phyloP scores from a whole-genome alignment of 1,284 basidiomycete genomes.

The Jaminaea rosea region DNA sequence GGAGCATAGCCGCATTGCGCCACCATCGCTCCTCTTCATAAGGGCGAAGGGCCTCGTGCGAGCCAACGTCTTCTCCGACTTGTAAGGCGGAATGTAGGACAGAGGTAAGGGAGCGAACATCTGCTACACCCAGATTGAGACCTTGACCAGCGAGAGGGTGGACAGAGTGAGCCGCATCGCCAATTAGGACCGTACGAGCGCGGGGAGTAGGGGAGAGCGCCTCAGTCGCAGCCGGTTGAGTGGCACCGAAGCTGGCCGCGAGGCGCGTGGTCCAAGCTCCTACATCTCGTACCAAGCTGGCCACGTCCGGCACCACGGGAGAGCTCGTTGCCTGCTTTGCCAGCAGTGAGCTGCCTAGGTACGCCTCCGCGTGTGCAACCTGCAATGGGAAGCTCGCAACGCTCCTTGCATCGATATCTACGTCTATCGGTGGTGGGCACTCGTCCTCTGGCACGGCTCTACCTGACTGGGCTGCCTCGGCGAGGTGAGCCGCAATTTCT shows the following conservation, averaged over 20 bases:
- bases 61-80: conserved; percentile 36
- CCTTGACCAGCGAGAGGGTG: conserved; percentile 98
- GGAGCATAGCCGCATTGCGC: conserved; percentile 41
- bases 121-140: conserved; percentile 80
- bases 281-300: too few species aligned
- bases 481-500: conserved; percentile 44
- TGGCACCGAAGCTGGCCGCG: conserved; percentile 22
- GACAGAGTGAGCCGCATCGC: conserved; percentile 89
- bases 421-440: conserved; percentile 61
- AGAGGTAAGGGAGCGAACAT: conserved; percentile 51
- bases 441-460: conserved; percentile 21
- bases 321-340: background rate
- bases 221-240: conserved; percentile 12
- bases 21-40: conserved; percentile 38
- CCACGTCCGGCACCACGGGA: conserved; percentile 9
- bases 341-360: conserved; percentile 57
- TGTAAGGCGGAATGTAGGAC: conserved; percentile 17
- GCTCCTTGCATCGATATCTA: conserved; percentile 63
- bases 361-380: conserved; percentile 76
- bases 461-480: conserved; percentile 17
- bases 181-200: conserved; percentile 73
- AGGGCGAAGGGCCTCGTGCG: conserved; percentile 24
- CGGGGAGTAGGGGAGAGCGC: too few species aligned
- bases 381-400: conserved; percentile 83
- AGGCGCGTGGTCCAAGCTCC: too few species aligned